Percentiles rank a stretch among this genome's conserved stretches.
These are phyloP conservation scores for Neurospora sp. DNA, from an alignment of 2,329 filamentous ascomycete genomes.

Conservation along the genomic window DNA sequence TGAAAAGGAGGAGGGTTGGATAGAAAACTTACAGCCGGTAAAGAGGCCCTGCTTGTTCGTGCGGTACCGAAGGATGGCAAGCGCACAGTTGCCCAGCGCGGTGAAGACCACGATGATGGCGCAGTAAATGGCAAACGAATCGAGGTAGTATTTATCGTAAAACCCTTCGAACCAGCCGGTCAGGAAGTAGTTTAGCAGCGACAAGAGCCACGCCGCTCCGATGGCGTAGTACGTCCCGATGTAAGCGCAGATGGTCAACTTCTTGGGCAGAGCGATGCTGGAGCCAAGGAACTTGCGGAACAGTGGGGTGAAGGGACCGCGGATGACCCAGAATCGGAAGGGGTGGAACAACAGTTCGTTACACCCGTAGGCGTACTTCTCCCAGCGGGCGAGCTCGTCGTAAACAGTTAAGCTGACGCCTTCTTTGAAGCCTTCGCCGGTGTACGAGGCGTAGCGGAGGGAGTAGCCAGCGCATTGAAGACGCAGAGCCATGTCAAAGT, in stretches of 20 bases:
- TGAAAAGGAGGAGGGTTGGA: neutral
- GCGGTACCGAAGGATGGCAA: slow-evolving; percentile 54
- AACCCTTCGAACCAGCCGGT: slow-evolving; percentile 61
- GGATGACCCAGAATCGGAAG: slow-evolving; percentile 48
- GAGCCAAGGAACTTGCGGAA: slow-evolving; percentile 51
- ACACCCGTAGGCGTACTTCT: slow-evolving; percentile 78
- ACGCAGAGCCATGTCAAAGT: slow-evolving; percentile 72
- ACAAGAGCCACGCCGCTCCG: slow-evolving; percentile 16
- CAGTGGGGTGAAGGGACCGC: slow-evolving; percentile 55
- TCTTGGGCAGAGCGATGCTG: slow-evolving; percentile 41
- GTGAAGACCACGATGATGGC: slow-evolving; percentile 57
- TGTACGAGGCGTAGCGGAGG: slow-evolving; percentile 59
- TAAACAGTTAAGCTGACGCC: slow-evolving; percentile 76
- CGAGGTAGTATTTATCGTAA: slow-evolving; percentile 57
- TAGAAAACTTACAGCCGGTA: slow-evolving; percentile 13
- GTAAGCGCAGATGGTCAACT: slow-evolving; percentile 37
- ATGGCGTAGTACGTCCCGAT: slow-evolving; percentile 23
- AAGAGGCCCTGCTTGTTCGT: slow-evolving; percentile 43
- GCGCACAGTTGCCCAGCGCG: slow-evolving; percentile 46
- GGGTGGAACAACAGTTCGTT: slow-evolving; percentile 69
- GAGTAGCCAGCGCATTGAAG: slow-evolving; percentile 60
- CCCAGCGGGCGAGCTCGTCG: slow-evolving; percentile 74
- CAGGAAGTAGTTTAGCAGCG: slow-evolving; percentile 20
- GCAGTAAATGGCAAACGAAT: slow-evolving; percentile 55
- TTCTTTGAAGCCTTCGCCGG: slow-evolving; percentile 63